A percentile compares a stretch with the other conserved stretches of the same genome.
Evolutionary conservation across 495 filamentous ascomycete species (phyloP).

Genomic region (Xylaria bambusicola): DNA sequence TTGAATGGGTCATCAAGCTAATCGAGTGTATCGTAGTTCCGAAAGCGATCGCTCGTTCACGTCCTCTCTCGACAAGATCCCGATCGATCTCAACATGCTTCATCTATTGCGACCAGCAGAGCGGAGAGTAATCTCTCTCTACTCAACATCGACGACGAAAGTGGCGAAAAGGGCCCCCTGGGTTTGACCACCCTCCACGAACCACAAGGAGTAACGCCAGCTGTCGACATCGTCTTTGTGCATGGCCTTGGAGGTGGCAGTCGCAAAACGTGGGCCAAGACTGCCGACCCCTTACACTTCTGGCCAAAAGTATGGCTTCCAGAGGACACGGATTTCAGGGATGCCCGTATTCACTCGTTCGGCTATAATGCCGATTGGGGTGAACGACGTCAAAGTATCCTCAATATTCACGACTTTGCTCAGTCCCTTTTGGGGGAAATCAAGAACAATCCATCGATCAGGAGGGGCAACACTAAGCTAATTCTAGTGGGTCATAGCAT

Average conservation of each 20-base stretch:
- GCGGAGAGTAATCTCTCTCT: conserved; percentile 2
- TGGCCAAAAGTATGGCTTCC: conserved; percentile 38
- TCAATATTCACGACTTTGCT: conserved; percentile 49
- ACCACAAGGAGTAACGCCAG: conserved; percentile 21
- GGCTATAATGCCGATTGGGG: conserved; percentile 36
- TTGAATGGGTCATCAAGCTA: conserved; percentile 1
- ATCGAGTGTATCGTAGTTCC: conserved; percentile 4
- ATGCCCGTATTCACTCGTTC: conserved; percentile 31
- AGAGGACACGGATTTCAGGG: conserved; percentile 27
- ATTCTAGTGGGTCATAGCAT: conserved; percentile 55
- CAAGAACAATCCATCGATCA: conserved; percentile 34
- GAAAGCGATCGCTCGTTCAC: conserved; percentile 7
- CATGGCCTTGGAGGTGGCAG: conserved; percentile 38
- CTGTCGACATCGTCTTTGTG: conserved; percentile 42
- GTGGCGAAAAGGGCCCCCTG: conserved; percentile 23
- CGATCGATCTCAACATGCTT: background rate
- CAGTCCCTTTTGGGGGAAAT: conserved; percentile 43
- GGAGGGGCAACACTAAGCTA: conserved; percentile 34
- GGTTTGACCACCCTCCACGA: conserved; percentile 42
- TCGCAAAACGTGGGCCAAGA: conserved; percentile 35
- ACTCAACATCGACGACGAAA: conserved; percentile 16
- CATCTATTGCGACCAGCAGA: conserved; percentile 7
- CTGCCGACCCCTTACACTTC: conserved; percentile 24
- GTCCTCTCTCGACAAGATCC: conserved; percentile 6
- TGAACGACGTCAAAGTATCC: conserved; percentile 32